Conservation (phyloP, 805 yeast genomes). For the Metahyphopichia silvanorum region DNA sequence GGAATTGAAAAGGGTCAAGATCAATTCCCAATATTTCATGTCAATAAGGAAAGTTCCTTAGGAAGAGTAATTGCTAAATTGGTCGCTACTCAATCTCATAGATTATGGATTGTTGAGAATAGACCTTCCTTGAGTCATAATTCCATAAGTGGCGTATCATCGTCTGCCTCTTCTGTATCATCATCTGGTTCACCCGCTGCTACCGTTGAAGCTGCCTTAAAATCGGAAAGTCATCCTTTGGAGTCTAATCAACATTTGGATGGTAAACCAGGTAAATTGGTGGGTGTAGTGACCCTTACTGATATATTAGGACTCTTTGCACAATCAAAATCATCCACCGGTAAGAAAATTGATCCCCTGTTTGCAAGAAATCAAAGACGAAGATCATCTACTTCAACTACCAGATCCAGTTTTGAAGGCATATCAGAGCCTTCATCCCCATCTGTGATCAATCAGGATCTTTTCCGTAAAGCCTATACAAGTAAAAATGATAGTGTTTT, state of each 20-base stretch:
- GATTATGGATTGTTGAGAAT: conserved; percentile 75
- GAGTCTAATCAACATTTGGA: conserved; percentile 1
- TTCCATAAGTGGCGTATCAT: conserved; percentile 1
- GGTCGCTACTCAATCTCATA: conserved; percentile 92
- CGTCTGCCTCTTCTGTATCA: neutral
- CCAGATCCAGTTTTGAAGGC: conserved; percentile 12
- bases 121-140: conserved; percentile 6
- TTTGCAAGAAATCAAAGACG: conserved; percentile 88
- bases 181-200: neutral
- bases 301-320: conserved; percentile 85
- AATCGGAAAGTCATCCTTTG: conserved; percentile 1
- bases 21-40: conserved; percentile 95
- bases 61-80: conserved; percentile 90
- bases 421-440: conserved; percentile 1
- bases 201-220: conserved; percentile 14
- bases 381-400: conserved; percentile 44
- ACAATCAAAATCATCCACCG: conserved; percentile 48
- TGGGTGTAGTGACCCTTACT: conserved; percentile 90
- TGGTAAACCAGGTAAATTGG: conserved; percentile 72
- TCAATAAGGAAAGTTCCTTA: conserved; percentile 70
- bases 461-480: conserved; percentile 12
- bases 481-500: conserved; percentile 9
- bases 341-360: conserved; percentile 76
- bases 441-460: conserved; percentile 6
- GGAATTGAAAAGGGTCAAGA: conserved; percentile 95